Evolutionary conservation across 805 yeast species (phyloP).

Genomic region (Candida gorgasii): DNA sequence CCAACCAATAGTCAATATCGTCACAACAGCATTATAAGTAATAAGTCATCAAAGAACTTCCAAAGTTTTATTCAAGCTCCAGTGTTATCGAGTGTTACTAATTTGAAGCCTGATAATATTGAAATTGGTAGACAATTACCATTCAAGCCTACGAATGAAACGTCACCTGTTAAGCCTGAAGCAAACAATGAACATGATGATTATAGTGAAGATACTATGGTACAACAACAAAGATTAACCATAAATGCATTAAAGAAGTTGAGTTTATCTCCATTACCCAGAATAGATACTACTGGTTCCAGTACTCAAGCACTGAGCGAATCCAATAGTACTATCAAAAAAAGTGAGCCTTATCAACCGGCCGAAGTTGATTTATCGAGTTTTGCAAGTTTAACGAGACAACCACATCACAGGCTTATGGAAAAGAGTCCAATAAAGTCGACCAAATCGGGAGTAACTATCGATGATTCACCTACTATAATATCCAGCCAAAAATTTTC

Average conservation of each 20-base stretch:
- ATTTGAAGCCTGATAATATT: slow-evolving; percentile 31
- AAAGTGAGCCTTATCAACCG: slow-evolving; percentile 41
- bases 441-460: neutral
- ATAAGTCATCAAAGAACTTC: slow-evolving; percentile 35
- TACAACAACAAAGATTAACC: slow-evolving; percentile 45
- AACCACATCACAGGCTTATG: slow-evolving; percentile 22
- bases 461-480: slow-evolving; percentile 3
- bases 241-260: slow-evolving; percentile 44
- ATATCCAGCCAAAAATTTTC: slow-evolving; percentile 6
- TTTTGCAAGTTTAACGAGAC: slow-evolving; percentile 46
- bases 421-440: slow-evolving; percentile 4
- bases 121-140: slow-evolving; percentile 46
- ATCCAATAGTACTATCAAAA: neutral
- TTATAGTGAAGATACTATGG: slow-evolving; percentile 34
- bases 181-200: slow-evolving; percentile 21
- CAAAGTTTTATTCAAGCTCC: slow-evolving; percentile 50
- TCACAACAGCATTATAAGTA: slow-evolving; percentile 18
- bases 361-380: slow-evolving; percentile 47
- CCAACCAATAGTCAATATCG: slow-evolving; percentile 10
- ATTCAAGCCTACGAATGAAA: slow-evolving; percentile 21
- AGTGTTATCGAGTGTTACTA: slow-evolving; percentile 39
- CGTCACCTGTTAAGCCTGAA: neutral
- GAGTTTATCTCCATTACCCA: slow-evolving; percentile 43
- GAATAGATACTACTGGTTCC: slow-evolving; percentile 19
- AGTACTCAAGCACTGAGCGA: neutral